Conservation (phyloP, 306 rosid species). For the Mimosa pudica region DNA sequence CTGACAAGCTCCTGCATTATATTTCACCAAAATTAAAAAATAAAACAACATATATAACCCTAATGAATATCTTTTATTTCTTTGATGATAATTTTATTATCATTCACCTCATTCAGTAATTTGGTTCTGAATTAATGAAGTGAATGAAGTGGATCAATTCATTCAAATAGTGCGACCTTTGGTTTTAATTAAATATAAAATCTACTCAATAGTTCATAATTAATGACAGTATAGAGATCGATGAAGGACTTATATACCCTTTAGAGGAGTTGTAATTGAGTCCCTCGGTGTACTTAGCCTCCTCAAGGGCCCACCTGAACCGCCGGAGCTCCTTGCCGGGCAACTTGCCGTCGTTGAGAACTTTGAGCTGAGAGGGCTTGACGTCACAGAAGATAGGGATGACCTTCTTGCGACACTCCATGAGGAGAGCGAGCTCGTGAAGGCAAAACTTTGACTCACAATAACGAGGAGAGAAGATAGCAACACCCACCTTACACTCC, state of each 20-base stretch:
- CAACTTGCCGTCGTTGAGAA: slow-evolving; percentile 39
- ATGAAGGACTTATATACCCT: slow-evolving; percentile 49
- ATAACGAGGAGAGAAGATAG: slow-evolving; percentile 76
- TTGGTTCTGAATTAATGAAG: no score
- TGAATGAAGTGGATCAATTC: no score
- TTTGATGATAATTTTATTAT: not conserved
- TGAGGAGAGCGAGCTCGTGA: slow-evolving; percentile 73
- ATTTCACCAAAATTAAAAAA: no score
- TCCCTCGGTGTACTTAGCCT: slow-evolving; percentile 69
- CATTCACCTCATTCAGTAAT: not conserved
- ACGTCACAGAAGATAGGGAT: slow-evolving; percentile 87
- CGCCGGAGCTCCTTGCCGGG: slow-evolving; percentile 43
- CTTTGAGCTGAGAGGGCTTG: slow-evolving; percentile 66
- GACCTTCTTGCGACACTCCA: slow-evolving; percentile 66
- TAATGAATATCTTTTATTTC: not conserved
- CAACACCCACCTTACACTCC: slow-evolving; percentile 70
- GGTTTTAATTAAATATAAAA: no score
- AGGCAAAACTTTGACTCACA: slow-evolving; percentile 86
- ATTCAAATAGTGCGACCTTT: no score
- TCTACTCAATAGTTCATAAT: no score
- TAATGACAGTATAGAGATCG: not conserved
- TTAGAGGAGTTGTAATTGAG: slow-evolving; percentile 64
- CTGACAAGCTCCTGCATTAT: slow-evolving; percentile 64
- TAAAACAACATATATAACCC: not conserved
- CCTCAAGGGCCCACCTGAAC: slow-evolving; percentile 64